Base-by-base conservation (phyloP, 129 eudicot genomes). In the Tagetes erecta region DNA sequence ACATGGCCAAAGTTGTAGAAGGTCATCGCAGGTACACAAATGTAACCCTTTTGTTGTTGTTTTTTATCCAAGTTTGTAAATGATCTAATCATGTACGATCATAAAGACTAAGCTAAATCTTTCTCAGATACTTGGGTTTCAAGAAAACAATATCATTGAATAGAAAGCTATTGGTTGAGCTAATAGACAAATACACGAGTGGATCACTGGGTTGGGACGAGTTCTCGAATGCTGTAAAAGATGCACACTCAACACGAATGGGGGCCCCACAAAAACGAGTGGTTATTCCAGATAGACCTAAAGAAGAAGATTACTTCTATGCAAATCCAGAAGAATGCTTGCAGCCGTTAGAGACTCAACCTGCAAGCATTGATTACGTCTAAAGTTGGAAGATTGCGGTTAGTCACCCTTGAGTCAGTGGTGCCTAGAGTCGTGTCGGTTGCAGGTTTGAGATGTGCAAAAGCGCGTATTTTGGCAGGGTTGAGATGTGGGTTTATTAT, bases 1-100 rank as follows among this genome's bases (percentile, higher is more conserved):
- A 93, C 76, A 93, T 93, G 98, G 98, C 98, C 66, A 92, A 86
- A 86, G 96, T 89, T 51, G 98, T 92, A 36, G 96, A 89, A 82
- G 96, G 98, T 49, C 98, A 93, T 81, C 92, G 98, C 40, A 93
- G 98, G 98, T 93, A 80, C 55, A 74, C n/a, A 46, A 14, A 34
- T 44, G 14, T 3, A 35, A 42, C 36, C 36, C 51, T 52, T 62
- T 5, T 59, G 3, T 44, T 2, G 7, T 40, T 2, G 7, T 60
- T 69, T 11, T 27, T 38, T 46, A 6, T 30, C 27, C 27, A 20
- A 20, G 27, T 42, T 30, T 71, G 31, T 71, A 51, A 39, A 38
- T 8, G 14, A 67, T 68, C 35, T 5, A 36, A 58, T 35, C n/a
- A 27, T 13, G 51, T 66, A 57, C 11, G 44, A 20, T 20, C 68